These are phyloP conservation scores for Dillenia turbinata DNA, from an alignment of 164 flowering plant species.

Conservation along the genomic window DNA sequence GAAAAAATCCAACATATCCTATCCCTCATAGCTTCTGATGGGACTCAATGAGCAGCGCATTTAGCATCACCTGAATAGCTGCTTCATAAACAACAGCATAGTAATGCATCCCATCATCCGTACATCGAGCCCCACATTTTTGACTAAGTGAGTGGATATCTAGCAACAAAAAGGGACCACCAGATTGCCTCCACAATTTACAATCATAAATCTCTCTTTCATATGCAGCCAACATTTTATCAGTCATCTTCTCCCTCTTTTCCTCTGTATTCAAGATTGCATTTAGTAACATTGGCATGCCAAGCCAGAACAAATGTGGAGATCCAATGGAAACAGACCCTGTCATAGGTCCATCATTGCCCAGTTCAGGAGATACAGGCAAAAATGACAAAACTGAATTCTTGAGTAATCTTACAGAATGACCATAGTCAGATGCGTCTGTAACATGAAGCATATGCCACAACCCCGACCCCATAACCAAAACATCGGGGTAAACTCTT, in stretches of 20 bases:
- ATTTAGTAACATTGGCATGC: conserved; percentile 71
- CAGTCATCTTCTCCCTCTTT: conserved; percentile 55
- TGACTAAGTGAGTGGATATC: conserved; percentile 57
- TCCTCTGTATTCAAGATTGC: conserved; percentile 77
- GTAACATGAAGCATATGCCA: conserved; percentile 90
- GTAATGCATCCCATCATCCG: conserved; percentile 96
- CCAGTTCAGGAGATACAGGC: conserved; percentile 36
- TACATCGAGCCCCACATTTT: conserved; percentile 71
- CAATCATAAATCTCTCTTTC: conserved; percentile 41
- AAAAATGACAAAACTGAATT: conserved; percentile 33
- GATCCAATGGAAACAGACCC: conserved; percentile 43
- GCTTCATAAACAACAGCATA: conserved; percentile 73
- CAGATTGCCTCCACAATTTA: conserved; percentile 54
- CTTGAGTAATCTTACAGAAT: conserved; percentile 32
- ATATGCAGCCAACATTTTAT: conserved; percentile 33
- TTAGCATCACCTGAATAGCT: conserved; percentile 71
- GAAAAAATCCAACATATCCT: conserved; percentile 3
- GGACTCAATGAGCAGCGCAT: conserved; percentile 85
- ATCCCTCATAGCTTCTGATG: conserved; percentile 52
- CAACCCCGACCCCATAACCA: conserved; percentile 81
- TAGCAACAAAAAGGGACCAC: conserved; percentile 68
- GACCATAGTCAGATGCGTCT: conserved; percentile 58
- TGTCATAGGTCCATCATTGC: conserved; percentile 27
- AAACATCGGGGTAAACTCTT: conserved; percentile 62
- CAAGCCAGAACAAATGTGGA: conserved; percentile 89